These are phyloP conservation scores for Claviceps cyperi DNA, from an alignment of 2,329 filamentous ascomycete genomes.

Conservation along the genomic window DNA sequence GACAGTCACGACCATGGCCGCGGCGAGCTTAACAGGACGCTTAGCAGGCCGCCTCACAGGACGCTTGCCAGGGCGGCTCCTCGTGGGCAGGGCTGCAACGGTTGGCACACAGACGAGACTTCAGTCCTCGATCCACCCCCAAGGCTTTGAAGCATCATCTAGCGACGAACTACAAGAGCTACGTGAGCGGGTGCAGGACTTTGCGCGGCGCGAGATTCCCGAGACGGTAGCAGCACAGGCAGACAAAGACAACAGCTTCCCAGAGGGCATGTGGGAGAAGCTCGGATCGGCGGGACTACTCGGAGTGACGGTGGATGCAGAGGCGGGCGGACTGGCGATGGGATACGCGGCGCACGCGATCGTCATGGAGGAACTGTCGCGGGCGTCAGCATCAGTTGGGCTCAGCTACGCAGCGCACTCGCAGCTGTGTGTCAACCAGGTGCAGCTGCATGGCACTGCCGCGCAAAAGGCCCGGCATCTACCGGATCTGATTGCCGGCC, in stretches of 20 bases:
- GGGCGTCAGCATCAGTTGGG: constrained; percentile 70
- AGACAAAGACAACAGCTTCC: constrained; percentile 81
- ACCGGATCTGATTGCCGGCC: constrained; percentile 66
- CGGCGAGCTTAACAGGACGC: not conserved
- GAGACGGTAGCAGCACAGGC: constrained; percentile 69
- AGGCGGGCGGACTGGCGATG: constrained; percentile 77
- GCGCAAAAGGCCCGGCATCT: constrained; percentile 73
- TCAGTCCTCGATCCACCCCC: constrained; percentile 33
- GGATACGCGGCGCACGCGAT: constrained; percentile 95
- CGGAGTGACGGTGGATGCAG: constrained; percentile 85
- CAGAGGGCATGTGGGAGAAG: constrained; percentile 83
- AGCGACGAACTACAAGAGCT: constrained; percentile 64
- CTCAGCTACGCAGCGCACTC: constrained; percentile 93
- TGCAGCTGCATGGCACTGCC: constrained; percentile 71
- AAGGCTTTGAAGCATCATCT: constrained; percentile 53
- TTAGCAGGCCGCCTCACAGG: too few species aligned
- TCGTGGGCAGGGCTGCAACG: constrained; percentile 10
- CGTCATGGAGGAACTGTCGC: constrained; percentile 86
- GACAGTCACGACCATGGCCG: not conserved
- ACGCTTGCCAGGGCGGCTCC: constrained; percentile 21
- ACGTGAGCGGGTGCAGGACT: constrained; percentile 74
- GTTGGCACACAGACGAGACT: constrained; percentile 17
- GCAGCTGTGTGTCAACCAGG: constrained; percentile 91
- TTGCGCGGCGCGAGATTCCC: constrained; percentile 74
- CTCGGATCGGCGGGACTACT: constrained; percentile 83